phyloP scores from a whole-genome alignment of 305 asterid species.

The Solanum hybrid region DNA sequence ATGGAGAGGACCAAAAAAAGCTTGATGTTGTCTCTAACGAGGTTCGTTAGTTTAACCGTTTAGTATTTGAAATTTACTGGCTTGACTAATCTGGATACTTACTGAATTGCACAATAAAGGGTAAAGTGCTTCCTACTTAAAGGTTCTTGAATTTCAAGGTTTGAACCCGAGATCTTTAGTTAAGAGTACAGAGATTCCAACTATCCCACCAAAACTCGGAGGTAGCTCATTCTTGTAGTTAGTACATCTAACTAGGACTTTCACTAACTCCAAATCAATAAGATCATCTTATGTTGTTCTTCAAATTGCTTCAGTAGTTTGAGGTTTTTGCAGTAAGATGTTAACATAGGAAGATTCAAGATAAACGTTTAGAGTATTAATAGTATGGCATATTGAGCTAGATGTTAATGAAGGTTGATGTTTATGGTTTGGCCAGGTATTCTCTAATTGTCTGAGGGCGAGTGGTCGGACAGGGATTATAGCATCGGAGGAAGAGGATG shows the following conservation, averaged over 20 bases:
- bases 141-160: neutral
- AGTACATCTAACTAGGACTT: neutral
- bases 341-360: neutral
- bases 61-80: neutral
- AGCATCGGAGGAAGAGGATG: conserved; percentile 97
- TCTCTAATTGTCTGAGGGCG: conserved; percentile 74
- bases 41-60: conserved; percentile 19
- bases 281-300: neutral
- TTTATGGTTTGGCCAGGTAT: conserved; percentile 37
- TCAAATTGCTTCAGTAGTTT: neutral
- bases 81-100: neutral
- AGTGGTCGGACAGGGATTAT: conserved; percentile 95
- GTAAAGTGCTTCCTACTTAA: neutral
- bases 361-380: neutral
- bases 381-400: neutral
- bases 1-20: conserved; percentile 95
- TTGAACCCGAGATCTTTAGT: neutral
- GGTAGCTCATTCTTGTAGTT: neutral
- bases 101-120: neutral
- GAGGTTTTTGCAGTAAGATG: neutral
- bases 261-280: neutral
- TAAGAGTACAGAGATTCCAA: neutral
- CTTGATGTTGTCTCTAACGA: conserved; percentile 89
- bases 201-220: neutral
- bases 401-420: neutral